Evolutionary conservation across 495 filamentous ascomycete species (phyloP).

Genomic region (Trypethelium eluteriae): DNA sequence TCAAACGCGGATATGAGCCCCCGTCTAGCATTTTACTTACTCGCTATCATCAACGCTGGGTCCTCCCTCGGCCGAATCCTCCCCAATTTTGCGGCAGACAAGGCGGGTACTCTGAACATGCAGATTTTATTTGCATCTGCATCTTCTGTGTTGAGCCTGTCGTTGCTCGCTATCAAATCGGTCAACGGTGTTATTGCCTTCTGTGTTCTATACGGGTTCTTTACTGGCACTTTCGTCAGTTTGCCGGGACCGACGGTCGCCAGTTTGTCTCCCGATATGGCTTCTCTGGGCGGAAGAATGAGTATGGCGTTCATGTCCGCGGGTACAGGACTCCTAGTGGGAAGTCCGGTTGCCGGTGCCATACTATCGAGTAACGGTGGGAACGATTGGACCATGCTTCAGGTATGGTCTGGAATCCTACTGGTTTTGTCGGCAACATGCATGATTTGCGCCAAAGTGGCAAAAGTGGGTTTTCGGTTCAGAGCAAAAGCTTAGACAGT

Average conservation of each 20-base stretch:
- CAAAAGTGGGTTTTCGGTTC: neutral
- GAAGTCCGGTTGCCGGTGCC: neutral
- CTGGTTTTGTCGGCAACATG: neutral
- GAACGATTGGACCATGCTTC: neutral
- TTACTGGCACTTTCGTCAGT: slow-evolving; percentile 54
- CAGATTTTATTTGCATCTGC: slow-evolving; percentile 41
- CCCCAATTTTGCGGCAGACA: slow-evolving; percentile 58
- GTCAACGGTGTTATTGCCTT: slow-evolving; percentile 48
- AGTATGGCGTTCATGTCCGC: slow-evolving; percentile 6
- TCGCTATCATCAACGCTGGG: slow-evolving; percentile 45
- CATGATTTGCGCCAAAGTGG: neutral
- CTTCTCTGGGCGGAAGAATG: slow-evolving; percentile 14
- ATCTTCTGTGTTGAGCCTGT: slow-evolving; percentile 32
- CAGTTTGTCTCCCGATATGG: slow-evolving; percentile 14
- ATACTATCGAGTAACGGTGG: neutral
- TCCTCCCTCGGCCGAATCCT: slow-evolving; percentile 55
- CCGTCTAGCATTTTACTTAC: slow-evolving; percentile 44
- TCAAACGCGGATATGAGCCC: slow-evolving; percentile 32
- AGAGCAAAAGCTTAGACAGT: neutral
- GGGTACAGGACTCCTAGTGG: neutral
- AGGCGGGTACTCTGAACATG: slow-evolving; percentile 51
- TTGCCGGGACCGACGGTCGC: slow-evolving; percentile 17
- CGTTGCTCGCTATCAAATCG: slow-evolving; percentile 44
- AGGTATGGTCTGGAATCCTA: neutral
- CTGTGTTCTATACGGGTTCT: slow-evolving; percentile 54